These are phyloP conservation scores for Teunomyces aglyptinius DNA, from an alignment of 805 yeast species.

Conservation along the genomic window DNA sequence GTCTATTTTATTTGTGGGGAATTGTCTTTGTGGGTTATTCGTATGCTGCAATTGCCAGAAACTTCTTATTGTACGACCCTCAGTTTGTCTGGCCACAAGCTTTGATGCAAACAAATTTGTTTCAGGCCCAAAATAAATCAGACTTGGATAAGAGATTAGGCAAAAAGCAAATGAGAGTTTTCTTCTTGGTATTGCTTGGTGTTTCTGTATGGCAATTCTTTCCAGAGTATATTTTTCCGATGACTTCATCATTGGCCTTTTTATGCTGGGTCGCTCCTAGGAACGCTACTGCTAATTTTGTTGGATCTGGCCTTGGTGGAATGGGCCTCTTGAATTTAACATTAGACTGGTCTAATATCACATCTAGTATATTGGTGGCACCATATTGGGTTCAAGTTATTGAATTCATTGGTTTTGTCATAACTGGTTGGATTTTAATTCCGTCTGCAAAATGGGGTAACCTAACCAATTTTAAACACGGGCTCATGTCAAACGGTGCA, in stretches of 20 bases:
- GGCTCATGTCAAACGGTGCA: conserved; percentile 23
- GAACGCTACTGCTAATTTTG: conserved; percentile 17
- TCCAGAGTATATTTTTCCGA: conserved; percentile 23
- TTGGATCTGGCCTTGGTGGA: conserved; percentile 27
- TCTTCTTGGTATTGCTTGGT: conserved; percentile 15
- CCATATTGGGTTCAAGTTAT: conserved; percentile 27
- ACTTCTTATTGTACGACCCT: conserved; percentile 22
- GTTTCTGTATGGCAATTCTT: conserved; percentile 21
- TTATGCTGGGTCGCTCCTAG: conserved; percentile 24
- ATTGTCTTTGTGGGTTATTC: conserved; percentile 26
- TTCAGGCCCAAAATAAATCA: conserved; percentile 11
- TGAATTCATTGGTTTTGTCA: conserved; percentile 21
- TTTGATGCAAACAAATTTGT: conserved; percentile 21
- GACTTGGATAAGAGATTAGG: conserved; percentile 8
- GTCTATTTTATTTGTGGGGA: conserved; percentile 23
- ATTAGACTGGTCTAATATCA: conserved; percentile 26
- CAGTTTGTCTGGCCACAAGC: conserved; percentile 27
- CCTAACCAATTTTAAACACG: conserved; percentile 16
- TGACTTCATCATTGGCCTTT: conserved; percentile 23
- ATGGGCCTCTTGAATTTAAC: conserved; percentile 24
- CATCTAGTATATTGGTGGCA: conserved; percentile 21
- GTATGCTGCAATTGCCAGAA: conserved; percentile 24
- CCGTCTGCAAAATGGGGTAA: conserved; percentile 25
- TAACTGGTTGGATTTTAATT: conserved; percentile 23
- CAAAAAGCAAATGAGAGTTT: conserved; percentile 17